Evolutionary conservation across 2,329 filamentous ascomycete species (phyloP).

Genomic region (Aspergillus sergii): DNA sequence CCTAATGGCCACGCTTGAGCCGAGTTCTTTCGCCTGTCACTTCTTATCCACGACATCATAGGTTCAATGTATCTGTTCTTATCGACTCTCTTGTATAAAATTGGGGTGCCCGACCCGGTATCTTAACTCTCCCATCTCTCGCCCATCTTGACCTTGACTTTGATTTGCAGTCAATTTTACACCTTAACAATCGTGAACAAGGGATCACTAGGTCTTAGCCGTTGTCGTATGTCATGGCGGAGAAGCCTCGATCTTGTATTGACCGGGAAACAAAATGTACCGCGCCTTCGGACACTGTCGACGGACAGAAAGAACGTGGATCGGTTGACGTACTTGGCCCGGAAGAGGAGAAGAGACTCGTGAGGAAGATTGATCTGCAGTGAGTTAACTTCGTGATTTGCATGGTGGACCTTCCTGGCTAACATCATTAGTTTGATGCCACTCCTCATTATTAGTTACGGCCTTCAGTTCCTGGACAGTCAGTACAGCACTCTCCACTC

Average conservation of each 20-base stretch:
- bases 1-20: not conserved
- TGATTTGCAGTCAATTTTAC: not conserved
- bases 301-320: conserved; percentile 7
- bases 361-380: conserved; percentile 19
- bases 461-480: conserved; percentile 36
- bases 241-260: not conserved
- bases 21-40: not conserved
- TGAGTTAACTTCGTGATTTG: not conserved
- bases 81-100: not conserved
- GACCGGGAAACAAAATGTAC: not conserved
- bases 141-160: not conserved
- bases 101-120: not conserved
- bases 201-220: not conserved
- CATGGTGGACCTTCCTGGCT: not conserved
- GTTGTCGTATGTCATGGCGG: not conserved
- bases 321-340: conserved; percentile 6
- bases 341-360: conserved; percentile 16
- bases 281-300: not conserved
- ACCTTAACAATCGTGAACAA: not conserved
- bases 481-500: not conserved
- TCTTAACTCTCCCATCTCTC: not conserved
- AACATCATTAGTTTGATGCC: conserved; percentile 19
- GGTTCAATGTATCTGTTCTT: not conserved
- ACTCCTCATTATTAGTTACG: conserved; percentile 20
- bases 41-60: not conserved